These are phyloP conservation scores for Rhinocladiella similis DNA, from an alignment of 2,329 filamentous ascomycete species.

Conservation along the genomic window DNA sequence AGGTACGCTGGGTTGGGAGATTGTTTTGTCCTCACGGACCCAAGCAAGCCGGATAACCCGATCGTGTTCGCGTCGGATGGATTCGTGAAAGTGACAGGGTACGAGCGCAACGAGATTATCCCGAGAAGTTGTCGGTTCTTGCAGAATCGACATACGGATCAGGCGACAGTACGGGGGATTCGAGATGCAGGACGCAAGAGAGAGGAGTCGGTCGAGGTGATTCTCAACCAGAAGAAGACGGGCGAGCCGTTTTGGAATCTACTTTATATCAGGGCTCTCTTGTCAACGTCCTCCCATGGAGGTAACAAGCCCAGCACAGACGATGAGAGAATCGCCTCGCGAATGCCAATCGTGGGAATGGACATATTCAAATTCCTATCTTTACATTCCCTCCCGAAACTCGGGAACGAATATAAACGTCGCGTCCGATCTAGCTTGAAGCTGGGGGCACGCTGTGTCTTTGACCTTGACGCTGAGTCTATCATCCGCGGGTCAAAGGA, in stretches of 20 bases:
- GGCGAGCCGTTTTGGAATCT: slow-evolving; percentile 60
- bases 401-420: slow-evolving; percentile 48
- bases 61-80: slow-evolving; percentile 53
- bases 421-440: slow-evolving; percentile 43
- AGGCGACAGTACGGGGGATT: slow-evolving; percentile 43
- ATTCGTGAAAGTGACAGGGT: slow-evolving; percentile 55
- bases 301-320: too few relatives aligned
- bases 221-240: slow-evolving; percentile 54
- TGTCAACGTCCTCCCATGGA: too few relatives aligned
- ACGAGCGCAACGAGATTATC: slow-evolving; percentile 49
- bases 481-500: too few relatives aligned
- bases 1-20: slow-evolving; percentile 58
- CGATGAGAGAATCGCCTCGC: too few relatives aligned
- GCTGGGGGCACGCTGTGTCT: slow-evolving; percentile 33
- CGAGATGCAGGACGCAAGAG: slow-evolving; percentile 42
- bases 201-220: slow-evolving; percentile 51
- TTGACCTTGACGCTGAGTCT: too few relatives aligned
- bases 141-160: slow-evolving; percentile 51
- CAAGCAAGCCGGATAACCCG: slow-evolving; percentile 50
- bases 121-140: slow-evolving; percentile 53
- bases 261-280: slow-evolving; percentile 55
- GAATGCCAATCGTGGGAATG: slow-evolving; percentile 42
- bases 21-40: slow-evolving; percentile 60
- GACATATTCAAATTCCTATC: slow-evolving; percentile 59
- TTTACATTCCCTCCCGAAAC: slow-evolving; percentile 43